Evolutionary conservation across 2,329 filamentous ascomycete species (phyloP).

Genomic region (Colletotrichum sansevieriae): DNA sequence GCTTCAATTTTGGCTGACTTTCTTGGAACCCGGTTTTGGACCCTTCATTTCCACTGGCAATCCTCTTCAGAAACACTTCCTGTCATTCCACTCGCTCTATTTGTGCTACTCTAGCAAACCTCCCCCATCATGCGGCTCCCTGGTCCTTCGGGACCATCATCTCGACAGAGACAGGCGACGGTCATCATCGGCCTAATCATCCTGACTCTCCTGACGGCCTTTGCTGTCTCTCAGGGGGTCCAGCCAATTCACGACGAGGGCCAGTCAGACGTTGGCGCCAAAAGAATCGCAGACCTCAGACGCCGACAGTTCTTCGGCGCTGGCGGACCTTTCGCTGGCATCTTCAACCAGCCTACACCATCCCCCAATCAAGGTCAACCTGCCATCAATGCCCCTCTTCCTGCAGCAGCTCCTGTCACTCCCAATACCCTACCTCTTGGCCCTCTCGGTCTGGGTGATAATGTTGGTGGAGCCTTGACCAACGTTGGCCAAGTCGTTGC

Average conservation of each 20-base stretch:
- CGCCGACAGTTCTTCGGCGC: constrained; percentile 31
- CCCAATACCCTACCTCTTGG: constrained; percentile 12
- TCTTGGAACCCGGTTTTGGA: constrained; percentile 40
- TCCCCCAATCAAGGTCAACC: constrained; percentile 2
- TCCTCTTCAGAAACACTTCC: constrained; percentile 21
- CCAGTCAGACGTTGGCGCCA: background rate
- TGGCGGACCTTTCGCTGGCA: constrained; percentile 4
- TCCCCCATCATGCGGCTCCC: constrained; percentile 19
- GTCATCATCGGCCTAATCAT: constrained; percentile 16
- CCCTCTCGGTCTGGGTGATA: background rate
- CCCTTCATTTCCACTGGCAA: constrained; percentile 32
- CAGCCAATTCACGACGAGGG: background rate
- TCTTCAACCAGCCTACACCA: constrained; percentile 17
- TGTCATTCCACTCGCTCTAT: constrained; percentile 30
- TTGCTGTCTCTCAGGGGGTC: constrained; percentile 17
- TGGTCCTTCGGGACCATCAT: constrained; percentile 8
- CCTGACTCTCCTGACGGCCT: constrained; percentile 17
- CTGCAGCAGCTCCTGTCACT: background rate
- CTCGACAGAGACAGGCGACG: constrained; percentile 6
- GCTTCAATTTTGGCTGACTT: constrained; percentile 41
- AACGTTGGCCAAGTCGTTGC: background rate
- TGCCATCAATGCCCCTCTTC: constrained; percentile 15
- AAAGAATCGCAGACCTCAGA: background rate
- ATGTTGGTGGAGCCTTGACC: background rate
- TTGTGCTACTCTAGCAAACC: background rate